phyloP scores from a whole-genome alignment of 345 rosid genomes.

The Carallia brachiata region DNA sequence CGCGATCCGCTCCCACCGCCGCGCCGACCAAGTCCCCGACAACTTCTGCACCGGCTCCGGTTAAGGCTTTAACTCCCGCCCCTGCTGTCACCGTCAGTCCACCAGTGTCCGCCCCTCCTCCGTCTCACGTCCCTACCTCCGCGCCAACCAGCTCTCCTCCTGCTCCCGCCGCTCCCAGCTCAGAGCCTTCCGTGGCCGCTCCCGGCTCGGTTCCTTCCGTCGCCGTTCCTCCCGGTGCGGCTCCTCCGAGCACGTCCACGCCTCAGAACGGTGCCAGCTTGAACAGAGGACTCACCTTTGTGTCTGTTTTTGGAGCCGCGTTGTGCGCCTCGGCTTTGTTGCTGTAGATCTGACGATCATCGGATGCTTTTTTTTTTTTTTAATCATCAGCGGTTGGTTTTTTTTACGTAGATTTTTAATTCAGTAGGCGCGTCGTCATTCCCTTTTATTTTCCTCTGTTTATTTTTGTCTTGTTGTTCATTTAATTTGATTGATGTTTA shows the following conservation, averaged over 20 bases:
- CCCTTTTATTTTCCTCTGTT: not conserved
- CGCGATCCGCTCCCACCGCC: slow-evolving; percentile 49
- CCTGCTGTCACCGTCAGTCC: not conserved
- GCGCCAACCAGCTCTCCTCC: slow-evolving; percentile 27
- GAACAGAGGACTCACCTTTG: slow-evolving; percentile 42
- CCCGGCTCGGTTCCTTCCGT: slow-evolving; percentile 21
- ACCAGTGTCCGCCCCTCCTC: not conserved
- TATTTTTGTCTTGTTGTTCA: not conserved
- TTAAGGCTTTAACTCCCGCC: slow-evolving; percentile 10
- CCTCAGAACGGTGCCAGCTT: slow-evolving; percentile 6
- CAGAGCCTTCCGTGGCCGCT: slow-evolving; percentile 19
- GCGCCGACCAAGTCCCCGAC: slow-evolving; percentile 24
- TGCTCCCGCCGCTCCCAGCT: slow-evolving; percentile 27
- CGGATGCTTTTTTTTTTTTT: slow-evolving; percentile 2
- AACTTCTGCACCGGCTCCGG: slow-evolving; percentile 25
- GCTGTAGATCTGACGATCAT: slow-evolving; percentile 46
- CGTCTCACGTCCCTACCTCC: slow-evolving; percentile 5
- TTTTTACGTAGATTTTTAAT: not conserved
- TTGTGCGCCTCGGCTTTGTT: slow-evolving; percentile 24
- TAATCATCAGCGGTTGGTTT: not conserved
- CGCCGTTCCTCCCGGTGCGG: slow-evolving; percentile 6
- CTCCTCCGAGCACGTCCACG: slow-evolving; percentile 15
- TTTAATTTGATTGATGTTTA: not conserved
- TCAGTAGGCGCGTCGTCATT: not conserved
- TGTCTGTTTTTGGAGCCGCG: slow-evolving; percentile 34